Evolutionary conservation across 1,284 basidiomycete species (phyloP).

Genomic region (Irpex sp.): DNA sequence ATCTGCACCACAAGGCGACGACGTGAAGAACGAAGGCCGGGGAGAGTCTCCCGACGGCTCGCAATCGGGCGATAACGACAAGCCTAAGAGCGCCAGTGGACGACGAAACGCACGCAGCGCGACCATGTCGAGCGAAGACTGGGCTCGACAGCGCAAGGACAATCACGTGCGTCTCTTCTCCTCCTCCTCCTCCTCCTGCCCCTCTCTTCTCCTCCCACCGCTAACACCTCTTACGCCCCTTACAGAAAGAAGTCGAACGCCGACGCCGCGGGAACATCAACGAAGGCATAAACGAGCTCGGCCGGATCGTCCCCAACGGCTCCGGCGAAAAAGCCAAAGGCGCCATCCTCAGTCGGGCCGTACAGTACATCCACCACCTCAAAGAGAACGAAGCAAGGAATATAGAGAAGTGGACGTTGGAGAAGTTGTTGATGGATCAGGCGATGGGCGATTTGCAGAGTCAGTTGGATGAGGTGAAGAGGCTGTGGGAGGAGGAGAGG

Average conservation of each 20-base stretch:
- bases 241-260: constrained; percentile 94
- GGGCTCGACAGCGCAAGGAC: constrained; percentile 77
- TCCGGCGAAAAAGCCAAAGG: constrained; percentile 88
- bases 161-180: constrained; percentile 58
- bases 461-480: constrained; percentile 70
- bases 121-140: constrained; percentile 57
- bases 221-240: not conserved
- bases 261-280: constrained; percentile 92
- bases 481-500: constrained; percentile 70
- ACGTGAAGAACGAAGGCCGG: constrained; percentile 16
- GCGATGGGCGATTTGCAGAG: constrained; percentile 81
- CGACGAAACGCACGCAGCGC: constrained; percentile 31
- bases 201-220: not conserved
- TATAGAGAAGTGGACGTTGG: constrained; percentile 92
- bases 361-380: constrained; percentile 84
- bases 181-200: too few species aligned
- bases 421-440: constrained; percentile 89
- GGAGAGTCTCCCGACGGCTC: not conserved
- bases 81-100: constrained; percentile 13
- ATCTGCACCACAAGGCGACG: constrained; percentile 14
- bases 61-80: constrained; percentile 9
- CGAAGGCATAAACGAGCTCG: constrained; percentile 90
- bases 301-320: constrained; percentile 82
- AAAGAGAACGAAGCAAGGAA: constrained; percentile 88
- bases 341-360: constrained; percentile 79